These are phyloP conservation scores for Chimonanthus salicifolius DNA, from an alignment of 164 flowering plant genomes.

Conservation along the genomic window DNA sequence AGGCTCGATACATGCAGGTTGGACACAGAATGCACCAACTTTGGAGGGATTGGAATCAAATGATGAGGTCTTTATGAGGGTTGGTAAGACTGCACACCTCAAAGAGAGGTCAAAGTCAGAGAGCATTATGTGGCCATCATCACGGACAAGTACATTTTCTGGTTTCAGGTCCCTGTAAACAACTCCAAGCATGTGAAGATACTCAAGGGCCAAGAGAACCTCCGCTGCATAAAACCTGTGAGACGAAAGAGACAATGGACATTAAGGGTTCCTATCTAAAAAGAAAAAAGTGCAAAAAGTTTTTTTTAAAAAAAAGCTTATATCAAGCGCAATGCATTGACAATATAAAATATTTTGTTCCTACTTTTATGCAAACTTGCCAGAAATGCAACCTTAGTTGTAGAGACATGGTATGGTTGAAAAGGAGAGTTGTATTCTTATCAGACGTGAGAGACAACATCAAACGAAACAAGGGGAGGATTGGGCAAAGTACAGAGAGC, in stretches of 20 bases:
- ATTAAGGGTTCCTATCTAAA: too few relatives aligned
- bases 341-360: not conserved
- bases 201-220: slow-evolving; percentile 80
- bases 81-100: slow-evolving; percentile 81
- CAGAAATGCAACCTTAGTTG: not conserved
- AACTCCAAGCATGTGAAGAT: slow-evolving; percentile 94
- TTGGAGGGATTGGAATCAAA: slow-evolving; percentile 50
- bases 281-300: too few relatives aligned
- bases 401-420: not conserved
- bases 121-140: slow-evolving; percentile 95
- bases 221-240: slow-evolving; percentile 94
- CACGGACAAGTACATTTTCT: slow-evolving; percentile 89
- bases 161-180: slow-evolving; percentile 92
- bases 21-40: slow-evolving; percentile 69
- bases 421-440: too few relatives aligned
- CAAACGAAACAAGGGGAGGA: too few relatives aligned
- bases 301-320: not conserved
- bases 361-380: not conserved
- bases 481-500: too few relatives aligned
- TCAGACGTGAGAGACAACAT: too few relatives aligned
- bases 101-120: slow-evolving; percentile 89
- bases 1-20: slow-evolving; percentile 91
- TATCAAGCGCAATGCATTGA: not conserved
- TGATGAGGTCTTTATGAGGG: slow-evolving; percentile 46
- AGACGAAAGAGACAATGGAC: not conserved